Evolutionary conservation across 1,139 yeast species (phyloP), one percentile per base, ranked within the genome.

Genomic region (Kluyveromyces sp.): DNA sequence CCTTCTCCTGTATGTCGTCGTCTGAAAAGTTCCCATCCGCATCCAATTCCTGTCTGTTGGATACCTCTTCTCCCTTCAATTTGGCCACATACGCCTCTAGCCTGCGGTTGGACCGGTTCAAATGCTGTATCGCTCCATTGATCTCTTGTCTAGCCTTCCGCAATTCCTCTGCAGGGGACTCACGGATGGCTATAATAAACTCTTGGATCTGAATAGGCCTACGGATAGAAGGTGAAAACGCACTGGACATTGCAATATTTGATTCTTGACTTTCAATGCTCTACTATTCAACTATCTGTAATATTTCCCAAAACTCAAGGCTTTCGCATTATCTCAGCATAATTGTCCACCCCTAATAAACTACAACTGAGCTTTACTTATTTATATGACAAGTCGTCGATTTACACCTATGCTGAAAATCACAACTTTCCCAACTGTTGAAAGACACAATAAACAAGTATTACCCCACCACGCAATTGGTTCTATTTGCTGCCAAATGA

Each of bases 171-270:
- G 53, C 57, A 1, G 68, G 47, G 40, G 66, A 46, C 7, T 65
- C 68, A 28, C 55, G 55, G 35, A 68, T 64, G 3, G 68, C 68
- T 1, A 55, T 46, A 38, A 49, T 54, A 55, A 69, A 69, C 40
- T 68, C 72, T 12, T 57, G 52, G 17, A 68, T 54, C 28, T 65
- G 62, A 25, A 68, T 61, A 13, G 73, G 71, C 47, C 61, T 58
- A 44, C 50, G 55, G 26, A 53, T 51, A 19, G 58, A 35, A 29
- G 36, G 36, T 18, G 47, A 17, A 16, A 17, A 26, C 31, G 36
- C 7, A 31, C 31, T 22, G 26, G 8, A 6, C 26, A 22, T 22
- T 22, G 9, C 26, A 22, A 22, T 22, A 22, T 22, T 6, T 9
- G 26, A n/a, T n/a, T n/a, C n/a, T n/a, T n/a, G n/a, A n/a, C n/a